Percentiles rank a stretch among this genome's conserved stretches.
Evolutionary conservation across 2,329 filamentous ascomycete species (phyloP).

Genomic region (Botryosphaeria agaves): DNA sequence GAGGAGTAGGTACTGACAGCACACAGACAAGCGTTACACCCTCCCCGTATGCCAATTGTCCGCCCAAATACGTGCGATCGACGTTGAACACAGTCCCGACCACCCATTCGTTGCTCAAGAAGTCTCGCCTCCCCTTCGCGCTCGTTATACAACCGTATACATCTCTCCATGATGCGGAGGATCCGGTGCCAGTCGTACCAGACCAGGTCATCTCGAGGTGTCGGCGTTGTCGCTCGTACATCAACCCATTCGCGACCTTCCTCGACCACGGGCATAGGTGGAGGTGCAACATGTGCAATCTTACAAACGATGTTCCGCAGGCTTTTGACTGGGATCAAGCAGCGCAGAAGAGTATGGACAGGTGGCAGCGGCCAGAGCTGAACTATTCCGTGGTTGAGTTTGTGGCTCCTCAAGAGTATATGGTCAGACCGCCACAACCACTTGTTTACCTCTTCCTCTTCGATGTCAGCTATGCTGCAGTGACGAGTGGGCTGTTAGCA

Average conservation of each 20-base stretch:
- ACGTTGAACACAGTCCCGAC: slow-evolving; percentile 90
- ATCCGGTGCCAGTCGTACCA: slow-evolving; percentile 77
- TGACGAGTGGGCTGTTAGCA: slow-evolving; percentile 78
- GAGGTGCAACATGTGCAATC: slow-evolving; percentile 99
- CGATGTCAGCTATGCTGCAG: slow-evolving; percentile 80
- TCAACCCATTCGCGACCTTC: slow-evolving; percentile 95
- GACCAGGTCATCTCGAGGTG: slow-evolving; percentile 97
- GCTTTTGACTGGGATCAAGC: slow-evolving; percentile 96
- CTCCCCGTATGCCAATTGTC: slow-evolving; percentile 80
- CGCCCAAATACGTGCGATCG: slow-evolving; percentile 85
- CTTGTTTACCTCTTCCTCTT: slow-evolving; percentile 92
- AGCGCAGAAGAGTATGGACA: slow-evolving; percentile 75
- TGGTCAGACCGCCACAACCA: slow-evolving; percentile 93
- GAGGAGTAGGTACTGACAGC: slow-evolving; percentile 20
- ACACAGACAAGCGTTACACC: slow-evolving; percentile 70
- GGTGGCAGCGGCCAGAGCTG: slow-evolving; percentile 81
- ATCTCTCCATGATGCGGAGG: slow-evolving; percentile 81
- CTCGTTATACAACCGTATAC: slow-evolving; percentile 93
- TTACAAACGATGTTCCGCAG: slow-evolving; percentile 98
- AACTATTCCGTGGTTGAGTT: slow-evolving; percentile 97
- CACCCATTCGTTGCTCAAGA: slow-evolving; percentile 83
- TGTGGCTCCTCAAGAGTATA: slow-evolving; percentile 95
- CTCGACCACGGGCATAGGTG: slow-evolving; percentile 93
- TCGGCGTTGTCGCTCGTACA: slow-evolving; percentile 88
- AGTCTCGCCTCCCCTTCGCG: slow-evolving; percentile 88